Evolutionary conservation across 2,329 filamentous ascomycete genomes (phyloP).

Genomic region (Penicillium sp.): DNA sequence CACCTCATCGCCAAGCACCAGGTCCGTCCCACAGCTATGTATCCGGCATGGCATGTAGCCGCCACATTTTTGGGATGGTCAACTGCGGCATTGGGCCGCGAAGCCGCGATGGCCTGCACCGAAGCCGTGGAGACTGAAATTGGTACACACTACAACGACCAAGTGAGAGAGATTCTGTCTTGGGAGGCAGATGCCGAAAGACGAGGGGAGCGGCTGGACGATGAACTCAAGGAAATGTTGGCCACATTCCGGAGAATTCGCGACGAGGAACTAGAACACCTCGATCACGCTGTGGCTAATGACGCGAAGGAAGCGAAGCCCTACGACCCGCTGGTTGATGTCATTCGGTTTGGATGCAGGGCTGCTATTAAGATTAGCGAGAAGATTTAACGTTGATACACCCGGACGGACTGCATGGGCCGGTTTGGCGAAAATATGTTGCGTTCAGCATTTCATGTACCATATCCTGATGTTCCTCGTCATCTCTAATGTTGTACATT

Average conservation of each 20-base stretch:
- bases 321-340: constrained; percentile 80
- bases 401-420: too few relatives aligned
- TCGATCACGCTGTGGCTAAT: constrained; percentile 91
- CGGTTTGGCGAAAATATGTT: neutral
- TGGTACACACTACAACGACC: constrained; percentile 89
- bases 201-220: constrained; percentile 73
- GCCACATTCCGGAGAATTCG: constrained; percentile 74
- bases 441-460: neutral
- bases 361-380: constrained; percentile 84
- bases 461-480: neutral
- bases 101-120: constrained; percentile 97
- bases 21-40: constrained; percentile 86
- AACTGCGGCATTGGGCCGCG: constrained; percentile 81
- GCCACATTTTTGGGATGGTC: constrained; percentile 82
- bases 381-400: constrained; percentile 34
- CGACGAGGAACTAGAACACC: constrained; percentile 93
- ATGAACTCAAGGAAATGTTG: constrained; percentile 70
- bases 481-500: neutral
- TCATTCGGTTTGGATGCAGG: constrained; percentile 85
- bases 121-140: constrained; percentile 99
- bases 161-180: constrained; percentile 75
- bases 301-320: constrained; percentile 87
- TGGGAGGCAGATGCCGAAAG: constrained; percentile 75
- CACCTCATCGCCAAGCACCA: constrained; percentile 76
- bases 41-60: constrained; percentile 79